Evolutionary conservation across 495 filamentous ascomycete species (phyloP), one percentile per base, ranked within the genome.

Genomic region (Neurospora sp.): DNA sequence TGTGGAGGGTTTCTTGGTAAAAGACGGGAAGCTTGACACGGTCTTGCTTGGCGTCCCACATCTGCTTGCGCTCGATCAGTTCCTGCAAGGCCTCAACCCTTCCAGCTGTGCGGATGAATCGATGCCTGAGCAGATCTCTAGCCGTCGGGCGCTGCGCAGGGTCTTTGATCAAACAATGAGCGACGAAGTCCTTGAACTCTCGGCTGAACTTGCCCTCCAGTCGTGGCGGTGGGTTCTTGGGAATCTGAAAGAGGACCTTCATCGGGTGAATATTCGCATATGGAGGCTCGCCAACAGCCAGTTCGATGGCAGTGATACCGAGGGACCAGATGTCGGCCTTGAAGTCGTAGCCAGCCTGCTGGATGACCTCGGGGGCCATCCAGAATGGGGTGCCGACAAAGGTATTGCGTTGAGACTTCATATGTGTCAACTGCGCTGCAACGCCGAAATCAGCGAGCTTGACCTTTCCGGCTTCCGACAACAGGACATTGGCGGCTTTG

Each of bases 301-400:
- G 86, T 80, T 99, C 96, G 74, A 98, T 92, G 22, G 96, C 96
- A 0, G 96, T 97, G 76, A 99, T 98, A 8, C 96, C 96, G 65
- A 99, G 83, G 3, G 94, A 98, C 96, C 96, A 99, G 61, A 99
- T 94, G 80, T 99, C 96, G 27, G 96, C 96, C 83, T 97, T 97
- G 84, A 93, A 97, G 81, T 97, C 94, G 75, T 99, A 98, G 38
- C 96, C 96, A 70, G 92, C 89, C 83, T 98, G 95, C 81, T 98
- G 92, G 75, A 99, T 99, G 20, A 99, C 96, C 80, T 99, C 96
- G 8, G 96, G 96, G 5, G 96, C 96, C 96, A 99, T 99, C 96
- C 96, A 99, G 83, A 97, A 99, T 0, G 96, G 96, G 4, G 96
- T 99, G 8, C 96, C 96, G n/a, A 99, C 96, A 77, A 99, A 98